Base-by-base conservation (phyloP, 139 green algal genomes). In the Closterium sp. region DNA sequence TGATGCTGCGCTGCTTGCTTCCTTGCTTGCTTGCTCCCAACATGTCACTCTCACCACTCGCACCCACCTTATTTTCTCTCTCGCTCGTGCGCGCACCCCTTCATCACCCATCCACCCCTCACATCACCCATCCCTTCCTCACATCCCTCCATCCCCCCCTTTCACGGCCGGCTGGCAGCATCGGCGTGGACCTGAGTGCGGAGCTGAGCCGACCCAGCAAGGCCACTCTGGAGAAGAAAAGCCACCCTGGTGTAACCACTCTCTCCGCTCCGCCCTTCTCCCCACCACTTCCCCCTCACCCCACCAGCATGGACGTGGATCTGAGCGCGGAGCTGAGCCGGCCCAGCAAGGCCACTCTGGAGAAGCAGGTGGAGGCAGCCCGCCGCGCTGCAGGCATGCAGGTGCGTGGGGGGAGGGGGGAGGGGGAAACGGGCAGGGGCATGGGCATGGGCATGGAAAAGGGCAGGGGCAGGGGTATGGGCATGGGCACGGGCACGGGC, bases 231-330 rank as follows among this genome's bases (percentile, higher is more conserved):
- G 13, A 73, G 13, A 73, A 2, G 42, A 62, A 62, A 62, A 62
- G 42, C 42, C 42, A 62, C 9, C 13, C 50, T n/a, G 7, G 42
- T 62, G 42, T 7, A 21, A 4, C 45, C 1, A 17, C 4, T 73
- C 50, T 24, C 0, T 4, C 50, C 17, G 50, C 50, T 11, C 50
- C 50, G 13, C 13, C 50, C 50, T 73, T 22, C 50, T 11, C 1
- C 50, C 1, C 50, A 24, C 38, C 38, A 0, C 5, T 45, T 6
- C 38, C 38, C 38, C 38, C 13, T 73, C 10, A 11, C 50, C 13
- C 50, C 50, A 30, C 3, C 89, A 92, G 89, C 70, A 50, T 93
- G 22, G 91, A 93, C 50, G 91, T 93, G 31, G 91, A 93, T 17
- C 88, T 93, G 62, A 93, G 91, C 10, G 32, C 87, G 38, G 87